These are phyloP conservation scores for Ricinus communis DNA, from an alignment of 345 rosid species.

Conservation along the genomic window DNA sequence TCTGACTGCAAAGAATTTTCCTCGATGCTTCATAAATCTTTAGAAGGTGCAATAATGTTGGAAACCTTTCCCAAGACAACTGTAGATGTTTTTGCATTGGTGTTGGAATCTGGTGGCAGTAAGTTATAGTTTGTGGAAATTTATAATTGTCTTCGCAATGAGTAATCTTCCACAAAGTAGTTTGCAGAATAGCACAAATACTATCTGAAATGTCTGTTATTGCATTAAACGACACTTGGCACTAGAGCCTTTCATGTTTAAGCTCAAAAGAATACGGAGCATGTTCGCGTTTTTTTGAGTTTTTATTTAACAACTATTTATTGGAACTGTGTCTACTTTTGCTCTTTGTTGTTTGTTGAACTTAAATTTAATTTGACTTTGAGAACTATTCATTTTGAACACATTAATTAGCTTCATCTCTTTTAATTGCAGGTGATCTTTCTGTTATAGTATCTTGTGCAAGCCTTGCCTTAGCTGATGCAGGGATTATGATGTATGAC, in stretches of 20 bases:
- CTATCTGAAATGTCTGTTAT: background rate
- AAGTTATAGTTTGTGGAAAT: constrained; percentile 37
- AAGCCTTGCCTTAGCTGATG: constrained; percentile 96
- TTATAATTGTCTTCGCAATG: background rate
- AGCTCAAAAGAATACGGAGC: background rate
- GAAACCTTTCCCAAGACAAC: constrained; percentile 95
- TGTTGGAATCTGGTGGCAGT: constrained; percentile 98
- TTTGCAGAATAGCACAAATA: background rate
- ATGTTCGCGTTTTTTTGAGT: background rate
- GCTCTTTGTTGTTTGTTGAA: background rate
- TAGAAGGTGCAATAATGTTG: constrained; percentile 81
- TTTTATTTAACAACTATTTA: background rate
- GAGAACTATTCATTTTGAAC: background rate
- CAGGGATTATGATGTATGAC: constrained; percentile 95
- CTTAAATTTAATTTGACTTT: background rate
- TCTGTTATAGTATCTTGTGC: constrained; percentile 89
- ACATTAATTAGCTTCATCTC: background rate
- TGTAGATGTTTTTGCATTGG: constrained; percentile 90
- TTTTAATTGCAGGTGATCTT: constrained; percentile 66
- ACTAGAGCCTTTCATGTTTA: background rate
- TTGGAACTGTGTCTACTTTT: background rate
- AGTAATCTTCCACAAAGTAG: constrained; percentile 5
- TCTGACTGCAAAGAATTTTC: constrained; percentile 74
- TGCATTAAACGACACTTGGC: background rate
- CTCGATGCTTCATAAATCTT: constrained; percentile 88